These are phyloP conservation scores for Fusarium sp. DNA, from an alignment of 2,329 filamentous ascomycete genomes.

Conservation along the genomic window DNA sequence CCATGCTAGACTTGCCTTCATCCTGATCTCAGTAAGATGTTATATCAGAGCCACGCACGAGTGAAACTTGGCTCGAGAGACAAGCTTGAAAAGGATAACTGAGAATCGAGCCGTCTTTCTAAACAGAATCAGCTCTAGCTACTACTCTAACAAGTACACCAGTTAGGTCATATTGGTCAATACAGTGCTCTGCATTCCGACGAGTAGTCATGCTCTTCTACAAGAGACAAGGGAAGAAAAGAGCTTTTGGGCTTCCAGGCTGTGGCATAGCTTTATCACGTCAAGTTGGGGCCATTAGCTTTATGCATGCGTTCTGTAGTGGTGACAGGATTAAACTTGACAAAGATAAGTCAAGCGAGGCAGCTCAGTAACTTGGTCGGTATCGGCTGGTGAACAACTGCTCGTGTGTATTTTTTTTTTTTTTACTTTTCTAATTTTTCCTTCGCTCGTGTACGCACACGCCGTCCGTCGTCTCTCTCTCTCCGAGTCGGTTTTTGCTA, in stretches of 20 bases:
- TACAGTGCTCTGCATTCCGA: background rate
- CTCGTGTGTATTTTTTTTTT: background rate
- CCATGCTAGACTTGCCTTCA: background rate
- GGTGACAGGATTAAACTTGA: background rate
- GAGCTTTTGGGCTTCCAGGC: background rate
- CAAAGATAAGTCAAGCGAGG: background rate
- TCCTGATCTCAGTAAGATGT: background rate
- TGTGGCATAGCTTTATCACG: background rate
- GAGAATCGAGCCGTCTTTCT: too few relatives aligned
- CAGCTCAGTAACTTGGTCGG: background rate
- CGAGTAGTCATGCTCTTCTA: background rate
- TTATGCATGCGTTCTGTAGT: slow-evolving; percentile 2
- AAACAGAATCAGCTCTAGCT: background rate
- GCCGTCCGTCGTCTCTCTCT: too few relatives aligned
- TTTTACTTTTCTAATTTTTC: background rate
- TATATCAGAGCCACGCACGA: background rate
- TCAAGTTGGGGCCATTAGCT: background rate
- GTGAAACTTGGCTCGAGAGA: too few relatives aligned
- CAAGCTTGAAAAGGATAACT: too few relatives aligned
- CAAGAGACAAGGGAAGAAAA: background rate
- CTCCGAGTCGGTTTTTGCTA: background rate
- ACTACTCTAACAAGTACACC: background rate
- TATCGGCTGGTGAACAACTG: background rate
- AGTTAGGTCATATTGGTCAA: background rate
- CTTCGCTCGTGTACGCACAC: too few relatives aligned